These are phyloP conservation scores for Aspergillus neoniger DNA, from an alignment of 2,329 filamentous ascomycete genomes.

Conservation along the genomic window DNA sequence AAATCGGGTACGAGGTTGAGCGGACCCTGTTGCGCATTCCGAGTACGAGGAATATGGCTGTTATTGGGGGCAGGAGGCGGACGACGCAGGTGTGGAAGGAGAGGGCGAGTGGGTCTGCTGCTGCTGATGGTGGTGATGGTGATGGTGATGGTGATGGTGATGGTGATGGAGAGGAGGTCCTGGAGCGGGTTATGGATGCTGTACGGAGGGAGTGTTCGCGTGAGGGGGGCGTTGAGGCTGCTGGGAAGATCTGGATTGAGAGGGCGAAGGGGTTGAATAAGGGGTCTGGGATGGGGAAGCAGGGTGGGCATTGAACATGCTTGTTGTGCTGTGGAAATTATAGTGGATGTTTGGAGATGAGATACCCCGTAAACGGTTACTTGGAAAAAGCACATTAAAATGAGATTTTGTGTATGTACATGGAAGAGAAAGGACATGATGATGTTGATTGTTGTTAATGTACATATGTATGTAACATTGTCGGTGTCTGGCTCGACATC, in stretches of 20 bases:
- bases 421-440: background rate
- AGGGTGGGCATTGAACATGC: slow-evolving; percentile 13
- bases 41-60: slow-evolving; percentile 80
- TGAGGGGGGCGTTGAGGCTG: slow-evolving; percentile 46
- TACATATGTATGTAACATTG: background rate
- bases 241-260: slow-evolving; percentile 55
- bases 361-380: background rate
- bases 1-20: slow-evolving; percentile 75
- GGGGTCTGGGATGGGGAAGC: slow-evolving; percentile 46
- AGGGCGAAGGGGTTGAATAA: slow-evolving; percentile 51
- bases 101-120: slow-evolving; percentile 36
- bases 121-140: background rate
- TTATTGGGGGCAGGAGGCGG: slow-evolving; percentile 65
- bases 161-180: slow-evolving; percentile 48
- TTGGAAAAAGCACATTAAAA: no score
- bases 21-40: slow-evolving; percentile 88
- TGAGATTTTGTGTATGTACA: background rate
- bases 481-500: background rate
- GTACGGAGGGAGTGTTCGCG: slow-evolving; percentile 56
- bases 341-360: background rate
- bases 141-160: background rate
- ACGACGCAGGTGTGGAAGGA: slow-evolving; percentile 26
- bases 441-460: background rate
- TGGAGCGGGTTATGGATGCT: slow-evolving; percentile 63
- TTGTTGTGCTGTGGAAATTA: background rate